Base-by-base conservation (phyloP, 2,329 filamentous ascomycete species). In the Aspergillus nomiae region DNA sequence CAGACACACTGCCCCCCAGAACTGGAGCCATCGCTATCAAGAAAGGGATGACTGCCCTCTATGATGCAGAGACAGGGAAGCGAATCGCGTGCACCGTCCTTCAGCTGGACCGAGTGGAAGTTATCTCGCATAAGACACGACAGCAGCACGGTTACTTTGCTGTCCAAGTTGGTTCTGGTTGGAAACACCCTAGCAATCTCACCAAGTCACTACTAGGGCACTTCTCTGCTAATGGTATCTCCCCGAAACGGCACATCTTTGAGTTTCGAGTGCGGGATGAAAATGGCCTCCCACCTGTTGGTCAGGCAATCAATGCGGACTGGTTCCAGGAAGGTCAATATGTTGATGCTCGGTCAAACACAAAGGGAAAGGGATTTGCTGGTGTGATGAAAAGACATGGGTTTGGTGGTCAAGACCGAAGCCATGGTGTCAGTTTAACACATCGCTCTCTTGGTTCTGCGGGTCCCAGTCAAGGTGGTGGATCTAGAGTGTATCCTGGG, bases 341-440 rank as follows among this genome's bases (percentile, higher is more conserved):
- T 78, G 90, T 99, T 64, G 95, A 99, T 81, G 89, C 92, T 59
- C 86, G 89, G 72, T 90, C 89, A 56, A 87, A 90, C 74, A 90
- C 88, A 70, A 87, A 92, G 75, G 95, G 95, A 59, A 94, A 92
- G 87, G 95, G 95, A 9, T 99, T 97, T 77, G 92, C 91, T 11
- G 95, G 95, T 86, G 95, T 92, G 69, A 99, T 99, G 95, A 99
- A 99, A 88, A 86, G 92, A 70, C 92, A 94, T 82, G 93, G 93
- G 38, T 98, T 95, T 80, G 78, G 83, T 34, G 95, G 95, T 72
- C 95, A 99, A 83, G 90, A 89, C 70, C 92, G 92, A 62, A 94
- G 90, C 71, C 95, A 99, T 86, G 95, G 95, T 86, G 94, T 96
- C 81, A 97, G 94, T 75, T 89, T 93, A 82, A 93, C 92, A 74